These are phyloP conservation scores for Talaromyces thailandensis DNA, from an alignment of 495 filamentous ascomycete genomes.

Conservation along the genomic window DNA sequence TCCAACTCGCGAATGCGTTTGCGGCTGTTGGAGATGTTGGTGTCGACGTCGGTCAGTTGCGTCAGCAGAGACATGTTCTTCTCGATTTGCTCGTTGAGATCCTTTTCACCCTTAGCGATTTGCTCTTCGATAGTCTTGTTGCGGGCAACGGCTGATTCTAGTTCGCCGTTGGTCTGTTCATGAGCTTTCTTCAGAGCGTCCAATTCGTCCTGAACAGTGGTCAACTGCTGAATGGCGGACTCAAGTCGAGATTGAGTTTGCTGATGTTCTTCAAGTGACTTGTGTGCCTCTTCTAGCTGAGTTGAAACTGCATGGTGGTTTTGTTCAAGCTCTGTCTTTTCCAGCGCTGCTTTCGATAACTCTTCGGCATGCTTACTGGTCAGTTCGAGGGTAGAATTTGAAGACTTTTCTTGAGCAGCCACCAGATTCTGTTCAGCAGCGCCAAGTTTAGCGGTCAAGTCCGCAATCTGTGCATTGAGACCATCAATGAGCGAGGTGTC, in stretches of 20 bases:
- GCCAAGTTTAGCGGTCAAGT: slow-evolving; percentile 29
- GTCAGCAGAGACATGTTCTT: slow-evolving; percentile 41
- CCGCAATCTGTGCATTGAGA: slow-evolving; percentile 25
- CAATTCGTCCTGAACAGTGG: slow-evolving; percentile 26
- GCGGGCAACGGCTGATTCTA: slow-evolving; percentile 23
- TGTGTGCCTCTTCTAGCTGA: slow-evolving; percentile 28
- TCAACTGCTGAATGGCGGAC: slow-evolving; percentile 23
- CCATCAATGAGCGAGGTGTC: slow-evolving; percentile 30
- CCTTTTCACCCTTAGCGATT: slow-evolving; percentile 25
- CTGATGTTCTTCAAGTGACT: slow-evolving; percentile 19
- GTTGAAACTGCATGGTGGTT: slow-evolving; percentile 20
- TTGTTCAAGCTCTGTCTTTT: slow-evolving; percentile 23
- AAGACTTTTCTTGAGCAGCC: slow-evolving; percentile 19
- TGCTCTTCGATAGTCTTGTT: slow-evolving; percentile 28
- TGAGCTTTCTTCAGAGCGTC: slow-evolving; percentile 24
- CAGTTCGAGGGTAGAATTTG: slow-evolving; percentile 19
- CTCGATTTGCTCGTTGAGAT: slow-evolving; percentile 37
- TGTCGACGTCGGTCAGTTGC: slow-evolving; percentile 33
- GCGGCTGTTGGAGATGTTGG: slow-evolving; percentile 26
- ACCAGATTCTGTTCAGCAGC: slow-evolving; percentile 21
- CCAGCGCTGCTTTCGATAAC: slow-evolving; percentile 21
- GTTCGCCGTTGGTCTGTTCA: slow-evolving; percentile 17
- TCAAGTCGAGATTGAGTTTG: slow-evolving; percentile 27
- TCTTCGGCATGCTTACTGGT: slow-evolving; percentile 23
- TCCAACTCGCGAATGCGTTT: slow-evolving; percentile 38